A percentile compares a stretch with the other conserved stretches of the same genome.
Conservation (phyloP, 768 basidiomycete species). For the Nevesoporus exiguus region DNA sequence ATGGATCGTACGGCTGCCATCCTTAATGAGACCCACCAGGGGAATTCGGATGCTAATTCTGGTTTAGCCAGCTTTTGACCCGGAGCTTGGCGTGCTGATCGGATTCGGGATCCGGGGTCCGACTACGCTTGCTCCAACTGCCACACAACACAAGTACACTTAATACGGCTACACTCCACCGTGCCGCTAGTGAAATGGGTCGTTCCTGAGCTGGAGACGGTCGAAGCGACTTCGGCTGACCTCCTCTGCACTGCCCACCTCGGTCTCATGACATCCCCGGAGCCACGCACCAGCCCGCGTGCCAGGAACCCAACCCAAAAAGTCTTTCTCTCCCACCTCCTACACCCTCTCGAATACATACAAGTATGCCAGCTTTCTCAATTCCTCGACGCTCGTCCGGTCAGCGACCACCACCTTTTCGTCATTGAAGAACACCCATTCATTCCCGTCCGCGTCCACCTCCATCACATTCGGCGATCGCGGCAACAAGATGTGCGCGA, state of each 20-base stretch:
- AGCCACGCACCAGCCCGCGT: not conserved
- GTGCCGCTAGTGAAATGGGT: no score
- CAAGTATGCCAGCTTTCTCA: slow-evolving; percentile 88
- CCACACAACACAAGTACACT: no score
- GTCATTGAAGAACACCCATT: slow-evolving; percentile 94
- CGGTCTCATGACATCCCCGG: not conserved
- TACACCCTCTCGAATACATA: slow-evolving; percentile 74
- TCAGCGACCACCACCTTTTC: slow-evolving; percentile 95
- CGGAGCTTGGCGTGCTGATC: no score
- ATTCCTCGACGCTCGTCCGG: slow-evolving; percentile 68
- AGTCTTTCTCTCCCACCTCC: not conserved
- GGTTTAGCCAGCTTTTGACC: no score
- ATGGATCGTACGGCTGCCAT: not conserved
- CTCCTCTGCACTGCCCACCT: no score
- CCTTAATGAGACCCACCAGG: no score
- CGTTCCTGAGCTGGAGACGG: no score
- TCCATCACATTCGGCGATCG: slow-evolving; percentile 26
- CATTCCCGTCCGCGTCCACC: slow-evolving; percentile 31
- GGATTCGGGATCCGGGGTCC: no score
- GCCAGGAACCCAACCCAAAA: no score
- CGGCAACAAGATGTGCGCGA: slow-evolving; percentile 63
- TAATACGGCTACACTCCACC: no score
- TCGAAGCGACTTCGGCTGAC: no score
- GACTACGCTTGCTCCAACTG: no score
- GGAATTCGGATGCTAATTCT: not conserved